Conservation (phyloP, 2,329 filamentous ascomycete genomes). For the Nothopassalora personata region DNA sequence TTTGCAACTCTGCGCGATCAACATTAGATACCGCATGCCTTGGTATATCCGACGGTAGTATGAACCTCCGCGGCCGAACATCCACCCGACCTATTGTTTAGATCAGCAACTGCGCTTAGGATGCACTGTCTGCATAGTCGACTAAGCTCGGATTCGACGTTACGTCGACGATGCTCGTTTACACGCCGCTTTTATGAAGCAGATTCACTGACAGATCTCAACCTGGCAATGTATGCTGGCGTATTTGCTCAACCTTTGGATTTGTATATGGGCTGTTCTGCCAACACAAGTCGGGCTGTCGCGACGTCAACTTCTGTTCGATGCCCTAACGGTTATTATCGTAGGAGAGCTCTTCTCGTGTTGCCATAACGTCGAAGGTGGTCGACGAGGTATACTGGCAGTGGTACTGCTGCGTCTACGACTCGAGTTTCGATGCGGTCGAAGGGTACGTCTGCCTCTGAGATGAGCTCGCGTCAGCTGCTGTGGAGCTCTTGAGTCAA, state of each 20-base stretch:
- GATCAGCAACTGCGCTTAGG: not conserved
- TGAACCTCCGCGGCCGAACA: not conserved
- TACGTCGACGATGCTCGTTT: not conserved
- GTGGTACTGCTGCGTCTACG: not conserved
- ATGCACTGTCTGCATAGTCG: not conserved
- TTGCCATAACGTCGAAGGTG: not conserved
- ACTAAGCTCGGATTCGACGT: not conserved
- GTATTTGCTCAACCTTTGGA: not conserved
- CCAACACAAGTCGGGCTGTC: not conserved
- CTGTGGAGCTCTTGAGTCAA: not conserved
- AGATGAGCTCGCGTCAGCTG: not conserved
- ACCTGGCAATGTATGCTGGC: not conserved
- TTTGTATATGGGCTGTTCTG: not conserved
- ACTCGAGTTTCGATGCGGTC: not conserved
- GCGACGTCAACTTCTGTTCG: not conserved
- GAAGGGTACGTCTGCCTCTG: not conserved
- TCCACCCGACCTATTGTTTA: not conserved
- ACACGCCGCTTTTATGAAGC: not conserved
- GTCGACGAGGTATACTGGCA: not conserved
- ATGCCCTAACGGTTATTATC: not conserved
- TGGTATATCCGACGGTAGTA: not conserved
- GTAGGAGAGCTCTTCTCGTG: not conserved
- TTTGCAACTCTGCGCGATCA: not conserved
- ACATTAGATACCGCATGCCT: not conserved
- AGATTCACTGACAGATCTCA: not conserved